Percentiles rank a stretch among this genome's conserved stretches.
These are phyloP conservation scores for Scedosporium apiospermum DNA, from an alignment of 2,329 filamentous ascomycete species.

Conservation along the genomic window DNA sequence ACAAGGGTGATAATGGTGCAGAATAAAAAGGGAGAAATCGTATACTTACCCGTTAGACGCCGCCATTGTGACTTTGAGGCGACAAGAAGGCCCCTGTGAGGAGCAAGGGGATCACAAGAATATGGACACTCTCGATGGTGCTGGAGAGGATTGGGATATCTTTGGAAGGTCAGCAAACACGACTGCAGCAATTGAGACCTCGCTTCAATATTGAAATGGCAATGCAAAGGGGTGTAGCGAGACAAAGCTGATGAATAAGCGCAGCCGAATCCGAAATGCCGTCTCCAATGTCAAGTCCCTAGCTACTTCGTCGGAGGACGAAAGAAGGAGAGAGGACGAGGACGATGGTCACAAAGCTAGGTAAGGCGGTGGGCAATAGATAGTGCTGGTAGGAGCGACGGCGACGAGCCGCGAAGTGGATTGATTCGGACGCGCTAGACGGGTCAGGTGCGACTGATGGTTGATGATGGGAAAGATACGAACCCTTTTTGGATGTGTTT, in stretches of 20 bases:
- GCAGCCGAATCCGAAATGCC: too few species aligned
- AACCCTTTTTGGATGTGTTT: not conserved
- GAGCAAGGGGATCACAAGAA: not conserved
- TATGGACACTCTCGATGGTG: not conserved
- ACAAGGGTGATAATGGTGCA: not conserved
- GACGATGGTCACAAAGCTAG: not conserved
- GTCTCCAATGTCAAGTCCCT: too few species aligned
- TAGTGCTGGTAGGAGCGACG: not conserved
- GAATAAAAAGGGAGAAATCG: conserved; percentile 2
- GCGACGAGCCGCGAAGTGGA: not conserved
- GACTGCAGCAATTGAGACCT: not conserved
- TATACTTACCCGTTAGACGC: conserved; percentile 22
- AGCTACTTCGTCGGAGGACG: too few species aligned
- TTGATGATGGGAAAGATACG: not conserved
- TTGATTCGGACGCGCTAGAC: not conserved
- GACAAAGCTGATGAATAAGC: too few species aligned
- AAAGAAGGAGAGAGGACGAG: not conserved
- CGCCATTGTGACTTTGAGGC: conserved; percentile 18
- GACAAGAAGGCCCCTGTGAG: not conserved
- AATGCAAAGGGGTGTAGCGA: too few species aligned
- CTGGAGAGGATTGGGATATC: not conserved
- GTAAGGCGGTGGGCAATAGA: not conserved
- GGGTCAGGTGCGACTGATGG: not conserved
- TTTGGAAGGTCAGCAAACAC: not conserved
- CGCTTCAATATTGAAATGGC: not conserved